Evolutionary conservation across 176 grass and related monocot genomes (phyloP), one percentile per base, ranked within the genome.

Genomic region (Lolium rigidum): DNA sequence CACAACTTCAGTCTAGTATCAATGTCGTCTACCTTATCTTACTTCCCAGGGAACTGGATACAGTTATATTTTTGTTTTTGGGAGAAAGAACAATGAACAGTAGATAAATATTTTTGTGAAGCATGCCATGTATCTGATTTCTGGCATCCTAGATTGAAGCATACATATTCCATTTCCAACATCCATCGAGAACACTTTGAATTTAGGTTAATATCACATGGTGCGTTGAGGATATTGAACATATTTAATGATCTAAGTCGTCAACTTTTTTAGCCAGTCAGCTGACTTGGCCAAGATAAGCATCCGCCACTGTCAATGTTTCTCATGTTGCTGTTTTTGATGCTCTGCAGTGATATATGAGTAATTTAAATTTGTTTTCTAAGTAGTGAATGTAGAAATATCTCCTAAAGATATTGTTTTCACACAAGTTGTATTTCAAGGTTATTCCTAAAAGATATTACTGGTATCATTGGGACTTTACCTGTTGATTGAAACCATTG

Each of bases 331-430:
- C 24, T 14, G 24, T 70, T 79, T 70, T 10, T 57, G 35, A 85
- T 78, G 31, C 21, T 56, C 31, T 70, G n/a, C n/a, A 61, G n/a
- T 44, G 7, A 58, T 16, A 46, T n/a, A n/a, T 47, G 56, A 43
- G 15, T 86, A 39, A 67, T n/a, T 79, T 55, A 35, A 35, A 24
- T 43, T 78, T 2, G 14, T 65, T 66, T 77, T 10, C 22, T 1
- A 68, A 28, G 62, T 70, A 56, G 16, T 47, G 6, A 48, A 48
- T 86, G 58, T 79, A 31, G 43, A 86, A 79, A 52, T 68, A 31
- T n/a, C 35, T 64, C 9, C 24, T 86, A n/a, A 86, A 85, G n/a
- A 57, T 44, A 43, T 57, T 56, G 17, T 64, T 39, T 78, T 44
- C 14, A 20, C 10, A 14, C 6, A 15, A 57, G 62, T 70, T 44